Base-by-base conservation (phyloP, 805 yeast species). In the Lipomyces sp. region DNA sequence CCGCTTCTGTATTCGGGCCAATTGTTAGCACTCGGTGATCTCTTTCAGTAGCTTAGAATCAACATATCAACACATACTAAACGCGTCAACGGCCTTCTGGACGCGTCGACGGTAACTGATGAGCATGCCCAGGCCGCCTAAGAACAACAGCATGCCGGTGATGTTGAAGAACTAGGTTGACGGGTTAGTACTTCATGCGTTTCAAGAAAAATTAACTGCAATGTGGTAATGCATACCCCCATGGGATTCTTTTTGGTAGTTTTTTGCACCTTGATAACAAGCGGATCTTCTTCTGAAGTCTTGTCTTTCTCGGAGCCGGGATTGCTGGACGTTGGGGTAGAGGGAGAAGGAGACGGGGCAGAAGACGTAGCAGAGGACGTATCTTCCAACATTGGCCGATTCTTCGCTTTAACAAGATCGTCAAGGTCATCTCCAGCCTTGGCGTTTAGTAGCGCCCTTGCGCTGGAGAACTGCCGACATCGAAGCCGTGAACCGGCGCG, bases 21-120 rank as follows among this genome's bases (percentile, higher is more conserved):
- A 13, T 1, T 23, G 18, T 18, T 37, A n/a, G n/a, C n/a, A n/a
- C n/a, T n/a, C 8, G 32, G 31, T 16, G 5, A 8, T 6, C 16
- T 14, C 35, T 37, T 14, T 14, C 19, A 3, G 19, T 10, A 21
- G n/a, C 23, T 21, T 14, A 13, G 2, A 16, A 5, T 10, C 3
- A 23, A 23, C 3, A 16, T 13, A 16, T n/a, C n/a, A 11, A 21
- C 8, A 39, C 56, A 5, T 44, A 52, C 57, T 45, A 24, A 29
- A 46, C 3, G 31, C 46, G 16, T 53, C 55, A 3, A 50, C 42
- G 4, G 58, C 58, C 10, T 23, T 26, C n/a, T 53, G 55, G 5
- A 49, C 49, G 19, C 55, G 43, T 18, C 52, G 31, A n/a, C 46
- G 45, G 34, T 53, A 53, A 28, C 28, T 50, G 35, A 49, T 24